These are phyloP conservation scores for Paradendryphiella salina DNA, from an alignment of 2,329 filamentous ascomycete species.

Conservation along the genomic window DNA sequence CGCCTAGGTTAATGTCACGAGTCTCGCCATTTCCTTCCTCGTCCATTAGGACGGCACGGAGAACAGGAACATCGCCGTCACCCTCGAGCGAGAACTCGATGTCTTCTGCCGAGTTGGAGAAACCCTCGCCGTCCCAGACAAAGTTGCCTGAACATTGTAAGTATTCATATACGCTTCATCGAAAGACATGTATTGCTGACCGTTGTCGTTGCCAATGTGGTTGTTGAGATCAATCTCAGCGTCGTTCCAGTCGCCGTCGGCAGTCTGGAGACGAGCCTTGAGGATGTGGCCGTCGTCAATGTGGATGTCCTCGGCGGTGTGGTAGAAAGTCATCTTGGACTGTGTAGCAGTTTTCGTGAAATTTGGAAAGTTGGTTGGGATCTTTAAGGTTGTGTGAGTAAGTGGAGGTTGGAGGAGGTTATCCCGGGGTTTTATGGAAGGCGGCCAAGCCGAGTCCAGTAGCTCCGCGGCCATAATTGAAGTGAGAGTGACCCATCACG, in stretches of 20 bases:
- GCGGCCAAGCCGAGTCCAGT: not conserved
- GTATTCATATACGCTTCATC: not conserved
- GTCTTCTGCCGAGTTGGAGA: slow-evolving; percentile 53
- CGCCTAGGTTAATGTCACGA: slow-evolving; percentile 59
- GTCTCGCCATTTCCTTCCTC: slow-evolving; percentile 49
- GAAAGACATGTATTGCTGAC: slow-evolving; percentile 31
- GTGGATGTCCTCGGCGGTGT: slow-evolving; percentile 52
- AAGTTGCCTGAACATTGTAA: slow-evolving; percentile 46
- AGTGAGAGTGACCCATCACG: not conserved
- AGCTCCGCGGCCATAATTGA: not conserved
- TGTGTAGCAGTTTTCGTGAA: not conserved
- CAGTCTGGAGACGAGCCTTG: slow-evolving; percentile 48
- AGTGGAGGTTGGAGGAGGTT: not conserved
- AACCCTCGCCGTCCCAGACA: slow-evolving; percentile 54
- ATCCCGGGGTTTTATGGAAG: slow-evolving; percentile 14
- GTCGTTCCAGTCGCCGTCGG: slow-evolving; percentile 52
- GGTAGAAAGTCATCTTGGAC: slow-evolving; percentile 52
- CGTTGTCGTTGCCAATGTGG: slow-evolving; percentile 57
- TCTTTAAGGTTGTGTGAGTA: not conserved
- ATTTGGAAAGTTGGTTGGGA: not conserved
- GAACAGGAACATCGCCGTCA: slow-evolving; percentile 55
- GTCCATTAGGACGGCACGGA: slow-evolving; percentile 55
- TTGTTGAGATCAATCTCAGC: slow-evolving; percentile 56
- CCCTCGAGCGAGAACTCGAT: slow-evolving; percentile 58
- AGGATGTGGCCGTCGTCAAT: slow-evolving; percentile 58